Base-by-base conservation (phyloP, 2,329 filamentous ascomycete species). In the Aspergillus sojae region DNA sequence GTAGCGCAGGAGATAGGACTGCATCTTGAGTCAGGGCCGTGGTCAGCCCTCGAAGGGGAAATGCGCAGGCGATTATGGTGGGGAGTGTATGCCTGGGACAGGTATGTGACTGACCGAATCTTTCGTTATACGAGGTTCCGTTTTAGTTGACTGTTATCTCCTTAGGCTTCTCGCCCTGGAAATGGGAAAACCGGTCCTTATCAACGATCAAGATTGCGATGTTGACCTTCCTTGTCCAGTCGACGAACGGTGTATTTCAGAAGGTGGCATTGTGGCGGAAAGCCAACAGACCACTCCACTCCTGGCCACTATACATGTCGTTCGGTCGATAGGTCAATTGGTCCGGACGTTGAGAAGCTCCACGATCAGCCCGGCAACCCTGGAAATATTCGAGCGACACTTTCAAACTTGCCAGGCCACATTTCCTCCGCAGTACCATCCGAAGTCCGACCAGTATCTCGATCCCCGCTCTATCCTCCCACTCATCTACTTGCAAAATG, bases 21-120 rank as follows among this genome's bases (percentile, higher is more conserved):
- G 11, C 90, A 97, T 71, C 82, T 86, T 7, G 92, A 96, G 71
- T 86, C 87, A 1, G 90, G 89, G 0, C 85, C 89, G 0, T 93
- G 90, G 84, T 85, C 91, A 2, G 84, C 88, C 1, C 82, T 96
- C 16, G 93, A 97, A 71, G 87, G 87, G 12, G 94, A 98, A 77
- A 93, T 94, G 88, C 88, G 94, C 60, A 88, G 91, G 65, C 86
- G 94, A 61, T 87, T 95, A 2, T 99, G 94, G 94, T 99, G 95
- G 93, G 88, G 92, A 16, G 87, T 97, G 62, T 98, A 98, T 78
- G 88, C 93, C 52, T 88, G 94, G 80, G 95, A 99, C 79, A 88
- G 93, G 88, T 89, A 75, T 73, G 82, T 62, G 39, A 14, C 43
- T 32, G 52, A 52, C 23, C 10, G 32, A 46, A 4, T 3, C 19